These are phyloP conservation scores for Blastobotrys peoriensis DNA, from an alignment of 805 yeast genomes.

Conservation along the genomic window DNA sequence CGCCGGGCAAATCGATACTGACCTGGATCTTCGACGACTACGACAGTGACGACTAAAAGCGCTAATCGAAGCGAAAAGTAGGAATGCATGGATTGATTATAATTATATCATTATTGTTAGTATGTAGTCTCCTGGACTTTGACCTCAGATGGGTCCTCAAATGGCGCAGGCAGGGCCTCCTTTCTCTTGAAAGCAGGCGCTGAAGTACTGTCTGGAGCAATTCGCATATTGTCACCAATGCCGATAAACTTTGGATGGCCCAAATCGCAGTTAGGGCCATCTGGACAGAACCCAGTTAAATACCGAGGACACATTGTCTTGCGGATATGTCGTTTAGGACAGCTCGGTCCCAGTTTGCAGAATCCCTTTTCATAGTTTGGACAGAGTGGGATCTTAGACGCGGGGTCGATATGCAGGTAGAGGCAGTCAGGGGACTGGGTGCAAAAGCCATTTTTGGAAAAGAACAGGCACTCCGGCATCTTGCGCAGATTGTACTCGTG, in stretches of 20 bases:
- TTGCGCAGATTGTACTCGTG: conserved; percentile 91
- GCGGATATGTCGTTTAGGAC: conserved; percentile 74
- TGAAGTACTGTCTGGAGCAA: conserved; percentile 27
- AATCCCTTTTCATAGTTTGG: conserved; percentile 78
- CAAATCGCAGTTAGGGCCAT: conserved; percentile 68
- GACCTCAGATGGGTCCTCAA: too few species aligned
- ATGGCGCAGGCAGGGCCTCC: background rate
- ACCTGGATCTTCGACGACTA: too few species aligned
- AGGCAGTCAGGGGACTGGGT: conserved; percentile 92
- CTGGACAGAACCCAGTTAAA: conserved; percentile 88
- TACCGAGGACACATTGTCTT: conserved; percentile 71
- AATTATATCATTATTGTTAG: too few species aligned
- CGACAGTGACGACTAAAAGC: background rate
- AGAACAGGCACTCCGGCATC: conserved; percentile 96
- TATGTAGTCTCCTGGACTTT: too few species aligned
- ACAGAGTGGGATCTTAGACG: conserved; percentile 82
- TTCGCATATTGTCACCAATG: conserved; percentile 34
- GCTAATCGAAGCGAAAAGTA: background rate
- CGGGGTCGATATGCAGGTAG: conserved; percentile 87
- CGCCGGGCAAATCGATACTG: conserved; percentile 1
- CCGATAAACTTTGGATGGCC: conserved; percentile 72
- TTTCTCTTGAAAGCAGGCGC: conserved; percentile 4
- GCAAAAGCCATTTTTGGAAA: conserved; percentile 62
- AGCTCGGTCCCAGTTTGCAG: conserved; percentile 86
- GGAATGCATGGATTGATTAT: background rate